These are phyloP conservation scores for Aurantiochytrium sp. DNA, from an alignment of 108 stramenopile genomes.

Conservation along the genomic window DNA sequence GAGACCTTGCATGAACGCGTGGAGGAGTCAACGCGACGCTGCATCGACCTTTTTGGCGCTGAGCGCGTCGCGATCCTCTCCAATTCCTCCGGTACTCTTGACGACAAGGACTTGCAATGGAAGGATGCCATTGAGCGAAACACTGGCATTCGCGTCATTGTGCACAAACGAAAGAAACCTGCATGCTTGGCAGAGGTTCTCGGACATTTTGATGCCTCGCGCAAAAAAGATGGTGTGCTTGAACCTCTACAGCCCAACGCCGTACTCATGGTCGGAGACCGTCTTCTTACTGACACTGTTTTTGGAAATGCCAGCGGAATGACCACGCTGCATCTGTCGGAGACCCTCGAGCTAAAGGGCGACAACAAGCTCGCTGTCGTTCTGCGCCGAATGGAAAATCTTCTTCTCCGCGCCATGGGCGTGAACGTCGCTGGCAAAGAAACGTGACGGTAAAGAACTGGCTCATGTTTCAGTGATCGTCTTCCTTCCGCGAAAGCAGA, in stretches of 20 bases:
- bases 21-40: background rate
- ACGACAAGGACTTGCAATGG: constrained; percentile 24
- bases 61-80: constrained; percentile 30
- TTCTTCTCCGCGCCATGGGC: background rate
- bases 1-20: constrained; percentile 14
- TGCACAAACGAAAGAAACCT: constrained; percentile 39
- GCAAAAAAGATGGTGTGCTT: background rate
- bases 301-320: constrained; percentile 40
- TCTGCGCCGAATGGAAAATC: background rate
- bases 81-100: constrained; percentile 36
- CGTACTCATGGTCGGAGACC: constrained; percentile 38
- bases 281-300: constrained; percentile 41
- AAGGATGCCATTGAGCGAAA: constrained; percentile 25
- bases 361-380: background rate
- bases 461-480: too few relatives aligned
- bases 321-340: constrained; percentile 32
- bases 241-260: background rate
- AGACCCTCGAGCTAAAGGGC: background rate
- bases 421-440: background rate
- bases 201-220: constrained; percentile 24
- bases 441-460: too few relatives aligned
- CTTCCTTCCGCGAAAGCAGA: too few relatives aligned
- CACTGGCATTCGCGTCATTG: constrained; percentile 30
- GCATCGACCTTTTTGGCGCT: constrained; percentile 21
- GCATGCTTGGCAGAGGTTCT: constrained; percentile 33